These are phyloP conservation scores for Leishmania lainsoni DNA, from an alignment of 208 protist species.

Conservation along the genomic window DNA sequence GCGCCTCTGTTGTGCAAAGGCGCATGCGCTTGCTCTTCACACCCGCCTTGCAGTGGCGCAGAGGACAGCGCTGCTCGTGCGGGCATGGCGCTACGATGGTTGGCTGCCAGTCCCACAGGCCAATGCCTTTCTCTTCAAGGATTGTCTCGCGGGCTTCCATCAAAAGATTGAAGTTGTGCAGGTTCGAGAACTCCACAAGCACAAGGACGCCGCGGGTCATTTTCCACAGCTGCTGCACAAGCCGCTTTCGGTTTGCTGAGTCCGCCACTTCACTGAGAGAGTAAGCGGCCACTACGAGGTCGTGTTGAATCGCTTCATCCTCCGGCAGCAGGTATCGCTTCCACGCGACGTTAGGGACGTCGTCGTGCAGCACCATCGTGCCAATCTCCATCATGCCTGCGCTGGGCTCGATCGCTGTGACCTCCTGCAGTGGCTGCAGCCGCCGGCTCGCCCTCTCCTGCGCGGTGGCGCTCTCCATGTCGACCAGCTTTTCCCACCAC, in stretches of 20 bases:
- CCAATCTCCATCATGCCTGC: conserved; percentile 92
- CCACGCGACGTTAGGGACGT: conserved; percentile 87
- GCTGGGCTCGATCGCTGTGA: conserved; percentile 85
- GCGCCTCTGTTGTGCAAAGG: conserved; percentile 82
- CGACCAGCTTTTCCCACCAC: conserved; percentile 88
- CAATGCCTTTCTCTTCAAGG: conserved; percentile 84
- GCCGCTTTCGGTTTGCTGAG: conserved; percentile 50
- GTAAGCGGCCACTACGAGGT: conserved; percentile 86
- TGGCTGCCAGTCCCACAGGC: conserved; percentile 90
- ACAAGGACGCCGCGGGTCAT: conserved; percentile 86
- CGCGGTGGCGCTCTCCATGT: conserved; percentile 64
- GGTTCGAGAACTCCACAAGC: conserved; percentile 83
- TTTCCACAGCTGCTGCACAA: conserved; percentile 89
- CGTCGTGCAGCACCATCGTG: conserved; percentile 88
- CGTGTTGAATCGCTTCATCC: conserved; percentile 81
- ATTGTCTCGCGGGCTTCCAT: conserved; percentile 89
- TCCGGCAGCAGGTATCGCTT: conserved; percentile 87
- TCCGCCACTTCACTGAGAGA: conserved; percentile 85
- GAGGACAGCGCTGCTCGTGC: conserved; percentile 80
- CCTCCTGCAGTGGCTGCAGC: conserved; percentile 79
- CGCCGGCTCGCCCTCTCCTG: conserved; percentile 52
- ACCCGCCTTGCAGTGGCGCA: conserved; percentile 82
- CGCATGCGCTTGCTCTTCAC: conserved; percentile 89
- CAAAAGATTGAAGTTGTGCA: conserved; percentile 87
- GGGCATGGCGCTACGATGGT: conserved; percentile 88